These are phyloP conservation scores for Noccaea caerulescens DNA, from an alignment of 345 rosid species.

Conservation along the genomic window DNA sequence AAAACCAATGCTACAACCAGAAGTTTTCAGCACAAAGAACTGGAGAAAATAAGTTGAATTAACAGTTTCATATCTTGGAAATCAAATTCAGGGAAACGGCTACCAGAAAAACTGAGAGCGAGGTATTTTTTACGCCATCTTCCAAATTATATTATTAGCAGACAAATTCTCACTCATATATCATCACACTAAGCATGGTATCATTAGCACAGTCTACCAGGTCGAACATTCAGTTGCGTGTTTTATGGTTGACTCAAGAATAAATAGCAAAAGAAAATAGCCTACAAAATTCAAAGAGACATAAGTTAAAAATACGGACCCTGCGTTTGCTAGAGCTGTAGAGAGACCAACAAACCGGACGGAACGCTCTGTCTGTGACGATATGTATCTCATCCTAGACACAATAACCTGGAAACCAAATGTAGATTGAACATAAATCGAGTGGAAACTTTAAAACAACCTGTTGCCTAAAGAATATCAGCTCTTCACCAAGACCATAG, in stretches of 20 bases:
- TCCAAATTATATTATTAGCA: slow-evolving; percentile 4
- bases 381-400: slow-evolving; percentile 97
- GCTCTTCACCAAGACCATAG: slow-evolving; percentile 25
- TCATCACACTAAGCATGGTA: not conserved
- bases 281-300: slow-evolving; percentile 16
- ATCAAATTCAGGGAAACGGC: slow-evolving; percentile 10
- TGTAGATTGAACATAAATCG: slow-evolving; percentile 19
- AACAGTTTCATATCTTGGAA: slow-evolving; percentile 12
- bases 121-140: slow-evolving; percentile 9
- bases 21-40: slow-evolving; percentile 14
- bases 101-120: not conserved
- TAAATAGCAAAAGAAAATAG: slow-evolving; percentile 14
- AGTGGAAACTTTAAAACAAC: not conserved
- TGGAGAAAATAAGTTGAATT: slow-evolving; percentile 6
- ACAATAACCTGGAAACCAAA: slow-evolving; percentile 77
- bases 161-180: not conserved
- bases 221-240: slow-evolving; percentile 26
- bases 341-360: slow-evolving; percentile 96
- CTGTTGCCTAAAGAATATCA: slow-evolving; percentile 10
- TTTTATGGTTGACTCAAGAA: slow-evolving; percentile 12
- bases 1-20: slow-evolving; percentile 18
- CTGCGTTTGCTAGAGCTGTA: slow-evolving; percentile 96
- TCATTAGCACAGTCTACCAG: slow-evolving; percentile 26
- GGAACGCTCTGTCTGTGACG: slow-evolving; percentile 95
- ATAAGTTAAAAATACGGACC: slow-evolving; percentile 51